Base-by-base conservation (phyloP, 768 basidiomycete species). In the Boletus pseudopeckii region DNA sequence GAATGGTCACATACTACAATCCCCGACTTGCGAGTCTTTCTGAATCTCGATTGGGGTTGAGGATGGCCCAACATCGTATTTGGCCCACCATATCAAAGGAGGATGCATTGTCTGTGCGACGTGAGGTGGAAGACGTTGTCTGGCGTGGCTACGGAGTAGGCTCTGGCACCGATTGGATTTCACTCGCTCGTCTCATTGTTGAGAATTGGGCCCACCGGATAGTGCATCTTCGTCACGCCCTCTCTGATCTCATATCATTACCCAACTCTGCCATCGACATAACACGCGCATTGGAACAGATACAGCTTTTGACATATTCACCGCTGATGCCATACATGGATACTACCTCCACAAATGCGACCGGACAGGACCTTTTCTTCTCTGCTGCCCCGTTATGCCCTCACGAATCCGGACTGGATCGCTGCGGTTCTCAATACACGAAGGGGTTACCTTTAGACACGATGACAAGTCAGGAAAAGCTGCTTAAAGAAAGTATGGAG, bases 291-390 rank as follows among this genome's bases (percentile, higher is more conserved):
- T 37, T 52, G 43, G 43, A 52, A 26, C 36, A 45, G 43, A 52
- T 45, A 24, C 50, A 44, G 5, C 42, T 52, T 28, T 26, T 52
- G 24, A 30, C 50, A 4, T 52, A 44, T 45, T 52, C 50, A 7
- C 50, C 50, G 5, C 18, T 52, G 26, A 52, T 52, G 50, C 50
- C 50, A 28, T 45, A 52, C 50, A 52, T 52, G 50, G 42, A 52
- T 22, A 44, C 50, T 10, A 38, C 50, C 5, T 44, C 22, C 14
- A 13, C 33, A 30, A 28, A 45, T 14, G 24, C 28, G 17, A 44
- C 50, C 15, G 50, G 50, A 14, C 42, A 52, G 7, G 22, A 45
- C 6, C 34, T 52, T 18, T 24, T 52, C 43, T 52, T 52, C 20
- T 45, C 50, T 14, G 7, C 42, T 28, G 5, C 34, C 17, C 42